phyloP scores from a whole-genome alignment of 495 filamentous ascomycete species.

The Amniculicola lignicola region DNA sequence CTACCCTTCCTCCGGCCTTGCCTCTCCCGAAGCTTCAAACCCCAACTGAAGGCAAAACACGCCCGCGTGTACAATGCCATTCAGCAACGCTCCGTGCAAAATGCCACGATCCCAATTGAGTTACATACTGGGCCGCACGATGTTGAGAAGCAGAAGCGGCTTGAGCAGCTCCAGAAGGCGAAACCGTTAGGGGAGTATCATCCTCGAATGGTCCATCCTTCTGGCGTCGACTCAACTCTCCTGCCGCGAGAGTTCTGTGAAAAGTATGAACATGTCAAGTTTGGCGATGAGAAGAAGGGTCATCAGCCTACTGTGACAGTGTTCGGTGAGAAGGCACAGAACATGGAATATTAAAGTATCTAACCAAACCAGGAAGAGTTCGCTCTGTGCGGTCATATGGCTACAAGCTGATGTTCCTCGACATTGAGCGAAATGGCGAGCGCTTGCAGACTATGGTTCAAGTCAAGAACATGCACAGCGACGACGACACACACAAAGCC shows the following conservation, averaged over 20 bases:
- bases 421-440: conserved; percentile 63
- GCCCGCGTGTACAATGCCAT: conserved; percentile 48
- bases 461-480: conserved; percentile 50
- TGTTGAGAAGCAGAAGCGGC: conserved; percentile 47
- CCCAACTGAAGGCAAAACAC: conserved; percentile 38
- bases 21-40: conserved; percentile 42
- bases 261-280: no score
- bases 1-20: conserved; percentile 56
- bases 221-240: conserved; percentile 15
- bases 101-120: background rate
- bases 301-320: conserved; percentile 17
- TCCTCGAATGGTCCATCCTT: conserved; percentile 46
- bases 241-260: conserved; percentile 14
- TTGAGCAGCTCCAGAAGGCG: conserved; percentile 50
- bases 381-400: conserved; percentile 56
- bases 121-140: conserved; percentile 21
- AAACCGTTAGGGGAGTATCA: conserved; percentile 47
- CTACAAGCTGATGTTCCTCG: conserved; percentile 78
- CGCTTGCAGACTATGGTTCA: conserved; percentile 73
- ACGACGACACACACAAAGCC: conserved; percentile 42
- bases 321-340: conserved; percentile 19
- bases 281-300: no score
- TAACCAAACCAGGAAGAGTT: conserved; percentile 59
- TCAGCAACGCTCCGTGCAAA: conserved; percentile 22
- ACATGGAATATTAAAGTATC: background rate